Base-by-base conservation (phyloP, 768 basidiomycete species). In the Termitomyces sp. region DNA sequence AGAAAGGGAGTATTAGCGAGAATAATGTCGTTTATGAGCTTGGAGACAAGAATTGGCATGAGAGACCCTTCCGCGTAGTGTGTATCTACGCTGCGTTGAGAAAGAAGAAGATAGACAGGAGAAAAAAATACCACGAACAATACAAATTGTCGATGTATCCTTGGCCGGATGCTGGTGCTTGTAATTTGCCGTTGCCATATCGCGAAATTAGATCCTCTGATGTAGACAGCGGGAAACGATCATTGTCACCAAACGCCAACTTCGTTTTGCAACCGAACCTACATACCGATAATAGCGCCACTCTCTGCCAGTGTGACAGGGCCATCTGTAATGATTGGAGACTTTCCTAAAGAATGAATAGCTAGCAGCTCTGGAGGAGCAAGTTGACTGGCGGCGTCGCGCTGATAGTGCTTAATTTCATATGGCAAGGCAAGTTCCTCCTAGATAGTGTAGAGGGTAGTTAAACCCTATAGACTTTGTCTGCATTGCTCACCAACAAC, bases 351-450 rank as follows among this genome's bases (percentile, higher is more conserved):
- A 18, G 77, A 74, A 57, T 73, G 72, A 11, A 78, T 55, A 2
- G 69, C 55, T 18, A 63, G 62, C 20, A 76, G 62, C 63, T 75
- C 77, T 46, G 67, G 61, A 15, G 76, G 77, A 11, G 77, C 77
- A 24, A 30, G 58, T 16, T 54, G 54, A 13, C 59, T 45, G 20
- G 58, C 36, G 18, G 58, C 36, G 0, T 46, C 60, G 20, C 74
- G 70, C 34, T 72, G 44, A 53, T 76, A 76, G 39, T 66, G 64
- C 58, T 72, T 77, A 54, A 78, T 67, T 54, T 73, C 70, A 58
- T 78, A 78, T 4, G 74, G 71, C 4, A 78, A 58, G 50, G 68
- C 68, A 12, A 82, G 72, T 61, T 82, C 81, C 63, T 82, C 79
- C 65, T 65, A 53, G 15, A 49, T 24, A 37, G 36, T 51, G 7